phyloP scores from a whole-genome alignment of 2,329 filamentous ascomycete genomes.

The Stenocarpella maydis region DNA sequence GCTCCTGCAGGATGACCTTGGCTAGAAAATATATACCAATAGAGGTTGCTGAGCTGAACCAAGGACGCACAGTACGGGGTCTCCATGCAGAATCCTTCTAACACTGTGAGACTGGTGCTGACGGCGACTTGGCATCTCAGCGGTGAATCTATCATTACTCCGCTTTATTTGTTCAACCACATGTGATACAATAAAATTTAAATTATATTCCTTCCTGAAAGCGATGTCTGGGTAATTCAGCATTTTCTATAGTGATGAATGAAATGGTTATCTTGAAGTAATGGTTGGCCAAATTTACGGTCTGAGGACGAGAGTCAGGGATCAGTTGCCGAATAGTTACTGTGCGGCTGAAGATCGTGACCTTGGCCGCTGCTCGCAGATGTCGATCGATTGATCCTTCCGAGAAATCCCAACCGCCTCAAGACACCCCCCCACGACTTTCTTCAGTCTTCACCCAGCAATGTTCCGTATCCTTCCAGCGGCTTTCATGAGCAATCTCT shows the following conservation, averaged over 20 bases:
- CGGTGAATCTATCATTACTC: neutral
- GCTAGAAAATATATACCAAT: neutral
- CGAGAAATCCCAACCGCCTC: neutral
- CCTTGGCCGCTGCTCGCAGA: neutral
- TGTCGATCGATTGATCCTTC: conserved; percentile 9
- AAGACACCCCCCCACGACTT: no score
- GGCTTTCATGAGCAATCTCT: neutral
- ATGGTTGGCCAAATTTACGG: neutral
- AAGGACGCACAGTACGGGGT: neutral
- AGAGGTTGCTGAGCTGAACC: neutral
- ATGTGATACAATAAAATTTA: neutral
- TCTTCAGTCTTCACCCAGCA: neutral
- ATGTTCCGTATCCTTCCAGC: neutral
- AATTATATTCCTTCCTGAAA: neutral
- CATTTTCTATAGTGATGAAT: no score
- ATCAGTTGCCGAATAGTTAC: neutral
- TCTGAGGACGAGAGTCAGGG: neutral
- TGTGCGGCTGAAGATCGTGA: neutral
- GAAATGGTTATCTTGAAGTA: no score
- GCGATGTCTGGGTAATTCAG: no score
- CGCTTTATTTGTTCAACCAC: neutral
- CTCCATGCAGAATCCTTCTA: conserved; percentile 2
- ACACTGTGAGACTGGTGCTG: neutral
- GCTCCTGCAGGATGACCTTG: neutral
- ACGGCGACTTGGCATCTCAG: neutral